Evolutionary conservation across 345 rosid species (phyloP).

Genomic region (Balakata baccata): DNA sequence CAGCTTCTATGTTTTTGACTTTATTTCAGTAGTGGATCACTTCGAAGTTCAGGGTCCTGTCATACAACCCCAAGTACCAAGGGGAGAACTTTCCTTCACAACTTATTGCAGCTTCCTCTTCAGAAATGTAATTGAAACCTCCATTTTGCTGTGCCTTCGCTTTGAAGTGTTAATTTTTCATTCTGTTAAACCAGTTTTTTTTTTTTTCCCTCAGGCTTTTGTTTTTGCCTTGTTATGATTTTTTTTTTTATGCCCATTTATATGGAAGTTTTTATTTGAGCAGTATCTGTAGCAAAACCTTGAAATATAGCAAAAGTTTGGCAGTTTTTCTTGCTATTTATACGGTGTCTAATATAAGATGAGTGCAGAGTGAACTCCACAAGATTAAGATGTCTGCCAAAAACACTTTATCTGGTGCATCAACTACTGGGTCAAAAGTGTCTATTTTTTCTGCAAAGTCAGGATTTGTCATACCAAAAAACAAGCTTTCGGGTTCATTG

Average conservation of each 20-base stretch:
- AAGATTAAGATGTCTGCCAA: slow-evolving; percentile 40
- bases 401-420: slow-evolving; percentile 29
- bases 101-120: background rate
- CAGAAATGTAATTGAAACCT: background rate
- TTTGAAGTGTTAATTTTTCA: background rate
- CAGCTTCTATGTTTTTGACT: background rate
- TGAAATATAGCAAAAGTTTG: background rate
- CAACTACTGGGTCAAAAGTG: slow-evolving; percentile 47
- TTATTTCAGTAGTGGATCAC: background rate
- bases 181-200: background rate
- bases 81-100: background rate
- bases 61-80: background rate
- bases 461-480: slow-evolving; percentile 91
- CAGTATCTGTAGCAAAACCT: background rate
- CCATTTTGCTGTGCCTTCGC: background rate
- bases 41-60: background rate
- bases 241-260: background rate
- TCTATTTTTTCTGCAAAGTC: slow-evolving; percentile 73
- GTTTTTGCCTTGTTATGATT: background rate
- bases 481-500: slow-evolving; percentile 79
- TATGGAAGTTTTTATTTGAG: background rate
- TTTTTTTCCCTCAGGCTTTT: background rate
- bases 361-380: slow-evolving; percentile 31
- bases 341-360: slow-evolving; percentile 14
- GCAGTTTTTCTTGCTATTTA: background rate